These are phyloP conservation scores for Fusarium siculi DNA, from an alignment of 2,329 filamentous ascomycete genomes.

Conservation along the genomic window DNA sequence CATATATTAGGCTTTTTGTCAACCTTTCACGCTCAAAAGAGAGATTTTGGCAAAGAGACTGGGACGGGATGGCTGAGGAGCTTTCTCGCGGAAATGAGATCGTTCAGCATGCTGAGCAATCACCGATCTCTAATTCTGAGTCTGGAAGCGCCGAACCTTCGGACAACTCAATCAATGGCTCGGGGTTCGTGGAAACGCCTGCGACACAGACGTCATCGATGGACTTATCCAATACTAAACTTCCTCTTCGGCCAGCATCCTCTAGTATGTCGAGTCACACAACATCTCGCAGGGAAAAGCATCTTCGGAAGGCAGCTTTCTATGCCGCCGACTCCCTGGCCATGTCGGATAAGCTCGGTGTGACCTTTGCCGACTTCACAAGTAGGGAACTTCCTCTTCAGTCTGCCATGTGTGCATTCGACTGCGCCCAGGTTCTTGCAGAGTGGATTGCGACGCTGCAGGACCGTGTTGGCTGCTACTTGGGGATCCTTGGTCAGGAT, in stretches of 20 bases:
- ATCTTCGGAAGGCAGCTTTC: conserved; percentile 92
- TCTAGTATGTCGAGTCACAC: conserved; percentile 50
- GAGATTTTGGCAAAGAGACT: conserved; percentile 93
- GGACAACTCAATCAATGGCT: conserved; percentile 58
- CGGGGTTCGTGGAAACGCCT: conserved; percentile 63
- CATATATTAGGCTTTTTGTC: conserved; percentile 91
- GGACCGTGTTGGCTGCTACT: conserved; percentile 88
- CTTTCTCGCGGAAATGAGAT: conserved; percentile 81
- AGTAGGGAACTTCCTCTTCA: conserved; percentile 89
- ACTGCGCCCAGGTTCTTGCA: conserved; percentile 91
- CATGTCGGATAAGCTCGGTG: conserved; percentile 86
- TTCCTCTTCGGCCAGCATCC: conserved; percentile 43
- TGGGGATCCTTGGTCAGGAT: conserved; percentile 87
- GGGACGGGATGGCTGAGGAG: conserved; percentile 90
- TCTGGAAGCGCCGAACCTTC: conserved; percentile 56
- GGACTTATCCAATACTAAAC: conserved; percentile 56
- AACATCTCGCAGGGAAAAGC: conserved; percentile 81
- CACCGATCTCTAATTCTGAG: conserved; percentile 62
- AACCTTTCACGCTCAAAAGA: conserved; percentile 94
- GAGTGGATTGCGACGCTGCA: conserved; percentile 96
- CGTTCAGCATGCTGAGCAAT: conserved; percentile 75
- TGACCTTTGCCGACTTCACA: conserved; percentile 85
- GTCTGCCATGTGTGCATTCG: conserved; percentile 90
- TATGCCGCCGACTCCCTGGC: conserved; percentile 92
- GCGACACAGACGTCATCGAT: conserved; percentile 61